Evolutionary conservation across 495 filamentous ascomycete species (phyloP).

Genomic region (Aspergillus panamensis): DNA sequence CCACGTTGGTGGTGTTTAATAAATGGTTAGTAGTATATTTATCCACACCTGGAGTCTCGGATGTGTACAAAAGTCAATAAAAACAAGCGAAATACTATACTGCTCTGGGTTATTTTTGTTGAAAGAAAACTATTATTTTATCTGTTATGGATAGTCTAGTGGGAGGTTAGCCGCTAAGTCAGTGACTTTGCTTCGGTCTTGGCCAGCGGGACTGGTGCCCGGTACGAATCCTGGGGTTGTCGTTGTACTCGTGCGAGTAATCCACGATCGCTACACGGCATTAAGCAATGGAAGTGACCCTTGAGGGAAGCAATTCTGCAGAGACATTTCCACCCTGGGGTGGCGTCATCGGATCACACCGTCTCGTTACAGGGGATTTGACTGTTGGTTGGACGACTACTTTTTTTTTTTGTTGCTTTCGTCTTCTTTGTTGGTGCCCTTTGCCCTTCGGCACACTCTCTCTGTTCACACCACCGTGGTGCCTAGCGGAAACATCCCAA

Average conservation of each 20-base stretch:
- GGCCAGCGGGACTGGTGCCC: slow-evolving; percentile 52
- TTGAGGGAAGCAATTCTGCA: slow-evolving; percentile 68
- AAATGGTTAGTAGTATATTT: neutral
- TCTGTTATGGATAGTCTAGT: slow-evolving; percentile 50
- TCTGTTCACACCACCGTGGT: neutral
- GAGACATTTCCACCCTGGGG: slow-evolving; percentile 57
- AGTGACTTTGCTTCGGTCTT: slow-evolving; percentile 41
- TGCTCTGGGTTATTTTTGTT: neutral
- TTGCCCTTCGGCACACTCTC: neutral
- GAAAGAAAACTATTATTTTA: slow-evolving; percentile 16
- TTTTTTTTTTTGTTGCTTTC: slow-evolving; percentile 20
- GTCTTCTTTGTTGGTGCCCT: neutral
- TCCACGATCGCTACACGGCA: slow-evolving; percentile 52
- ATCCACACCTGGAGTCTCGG: neutral
- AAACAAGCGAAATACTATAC: neutral
- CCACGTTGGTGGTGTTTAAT: too few relatives aligned
- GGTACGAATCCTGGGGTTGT: slow-evolving; percentile 60
- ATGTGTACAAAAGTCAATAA: too few relatives aligned
- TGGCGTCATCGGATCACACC: slow-evolving; percentile 60
- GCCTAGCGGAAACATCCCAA: too few relatives aligned
- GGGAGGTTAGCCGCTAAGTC: slow-evolving; percentile 42
- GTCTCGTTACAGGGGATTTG: slow-evolving; percentile 43
- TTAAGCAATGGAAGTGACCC: slow-evolving; percentile 61
- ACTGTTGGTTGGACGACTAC: slow-evolving; percentile 40
- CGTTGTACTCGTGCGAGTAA: slow-evolving; percentile 58